phyloP scores from a whole-genome alignment of 345 rosid genomes.

The Anacardium occidentale region DNA sequence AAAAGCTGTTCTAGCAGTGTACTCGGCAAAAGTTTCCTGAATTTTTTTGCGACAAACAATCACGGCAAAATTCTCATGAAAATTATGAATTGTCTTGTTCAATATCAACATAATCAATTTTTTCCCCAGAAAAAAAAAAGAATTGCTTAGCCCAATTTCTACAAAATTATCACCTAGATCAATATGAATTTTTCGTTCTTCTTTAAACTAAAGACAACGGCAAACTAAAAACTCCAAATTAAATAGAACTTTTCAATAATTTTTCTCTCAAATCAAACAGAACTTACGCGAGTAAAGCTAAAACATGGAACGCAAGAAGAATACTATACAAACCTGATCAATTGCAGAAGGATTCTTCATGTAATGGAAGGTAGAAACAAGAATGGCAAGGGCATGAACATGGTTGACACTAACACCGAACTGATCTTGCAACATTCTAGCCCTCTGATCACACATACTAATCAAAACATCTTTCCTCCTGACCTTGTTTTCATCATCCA shows the following conservation, averaged over 20 bases:
- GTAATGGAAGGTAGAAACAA: slow-evolving; percentile 94
- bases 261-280: background rate
- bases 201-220: background rate
- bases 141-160: slow-evolving; percentile 4
- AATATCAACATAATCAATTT: background rate
- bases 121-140: background rate
- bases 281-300: background rate
- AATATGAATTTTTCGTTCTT: background rate
- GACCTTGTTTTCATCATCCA: slow-evolving; percentile 63
- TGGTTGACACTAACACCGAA: slow-evolving; percentile 96
- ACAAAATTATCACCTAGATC: background rate
- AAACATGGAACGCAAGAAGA: slow-evolving; percentile 1
- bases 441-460: slow-evolving; percentile 95
- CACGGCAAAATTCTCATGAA: background rate
- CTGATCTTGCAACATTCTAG: slow-evolving; percentile 97
- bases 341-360: slow-evolving; percentile 92
- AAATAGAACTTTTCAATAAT: background rate
- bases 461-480: slow-evolving; percentile 72
- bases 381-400: slow-evolving; percentile 96
- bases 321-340: slow-evolving; percentile 69
- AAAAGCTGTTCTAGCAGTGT: slow-evolving; percentile 92
- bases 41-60: slow-evolving; percentile 22
- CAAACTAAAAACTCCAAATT: background rate
- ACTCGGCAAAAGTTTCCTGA: slow-evolving; percentile 95
- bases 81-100: background rate